Base-by-base conservation (phyloP, 495 filamentous ascomycete genomes). In the Annulohypoxylon maeteangense region DNA sequence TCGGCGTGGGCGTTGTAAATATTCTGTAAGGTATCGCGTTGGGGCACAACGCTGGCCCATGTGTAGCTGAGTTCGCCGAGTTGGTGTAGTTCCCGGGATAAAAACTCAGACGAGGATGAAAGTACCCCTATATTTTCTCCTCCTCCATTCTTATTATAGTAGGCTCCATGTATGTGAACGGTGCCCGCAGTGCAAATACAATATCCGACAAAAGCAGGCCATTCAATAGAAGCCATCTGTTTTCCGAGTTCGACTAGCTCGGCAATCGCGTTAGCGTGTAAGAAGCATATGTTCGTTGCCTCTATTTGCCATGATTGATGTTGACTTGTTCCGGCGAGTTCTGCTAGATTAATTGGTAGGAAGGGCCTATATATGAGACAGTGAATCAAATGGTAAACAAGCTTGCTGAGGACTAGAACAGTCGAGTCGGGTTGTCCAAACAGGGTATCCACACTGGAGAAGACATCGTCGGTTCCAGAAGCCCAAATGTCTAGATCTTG, bases 231-330 rank as follows among this genome's bases (percentile, higher is more conserved):
- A 3, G 88, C 83, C 25, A 81, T 81, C 72, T 85, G 86, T 51
- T 88, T 87, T 1, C 90, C 92, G 20, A 94, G 86, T 75, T 93
- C 91, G 18, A 94, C 91, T 0, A 96, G 82, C 69, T 95, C 92
- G 4, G 91, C 89, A 55, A 96, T 93, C 0, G 92, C 92, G 77
- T 95, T 96, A 7, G 93, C 91, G 70, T 96, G 93, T 14, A 92
- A 84, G 77, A 96, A 94, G 77, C 92, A 95, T 56, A 94, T 85
- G 65, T 94, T 93, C 0, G 92, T 94, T 0, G 92, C 91, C 72
- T 93, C 92, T 56, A 94, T 94, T 77, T 95, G 92, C 93, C 93
- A 96, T 34, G 91, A 93, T 75, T 94, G 92, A 68, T 96, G 92
- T 73, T 95, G 92, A 0, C 92, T 91, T 0, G 88, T 89, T 18